Conservation (phyloP, 345 rosid genomes). For the Diplotaxis tenuifolia region DNA sequence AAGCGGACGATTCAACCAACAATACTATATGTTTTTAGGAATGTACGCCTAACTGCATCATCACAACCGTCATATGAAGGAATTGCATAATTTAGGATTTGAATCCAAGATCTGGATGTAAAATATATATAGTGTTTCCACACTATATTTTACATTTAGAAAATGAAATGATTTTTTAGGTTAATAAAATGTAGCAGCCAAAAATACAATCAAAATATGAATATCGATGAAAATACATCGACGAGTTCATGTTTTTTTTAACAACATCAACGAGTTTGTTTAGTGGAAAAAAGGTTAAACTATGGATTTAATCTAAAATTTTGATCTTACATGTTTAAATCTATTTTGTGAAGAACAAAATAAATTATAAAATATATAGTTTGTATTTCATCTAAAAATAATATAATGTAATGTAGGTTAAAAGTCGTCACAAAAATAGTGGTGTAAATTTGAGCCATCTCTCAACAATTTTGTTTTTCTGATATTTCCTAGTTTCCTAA, state of each 20-base stretch:
- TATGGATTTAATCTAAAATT: no score
- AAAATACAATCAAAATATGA: background rate
- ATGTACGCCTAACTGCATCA: no score
- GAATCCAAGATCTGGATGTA: no score
- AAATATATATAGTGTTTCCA: no score
- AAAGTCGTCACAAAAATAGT: no score
- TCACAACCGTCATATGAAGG: no score
- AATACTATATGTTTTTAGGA: no score
- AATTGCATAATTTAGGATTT: no score
- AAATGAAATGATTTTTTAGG: background rate
- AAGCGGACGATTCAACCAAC: no score
- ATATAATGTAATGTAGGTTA: background rate
- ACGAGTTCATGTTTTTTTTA: no score
- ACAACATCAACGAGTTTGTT: background rate
- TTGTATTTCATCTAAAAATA: background rate
- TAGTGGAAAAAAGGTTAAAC: background rate
- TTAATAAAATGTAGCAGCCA: background rate
- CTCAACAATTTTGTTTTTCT: background rate
- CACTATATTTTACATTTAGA: background rate
- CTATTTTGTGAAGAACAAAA: background rate
- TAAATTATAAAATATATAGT: background rate
- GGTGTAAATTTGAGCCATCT: background rate
- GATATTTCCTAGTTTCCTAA: conserved; percentile 20
- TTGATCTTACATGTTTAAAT: background rate
- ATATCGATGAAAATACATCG: background rate